Conservation (phyloP, 83 land plant species). For the Thuja plicata region DNA sequence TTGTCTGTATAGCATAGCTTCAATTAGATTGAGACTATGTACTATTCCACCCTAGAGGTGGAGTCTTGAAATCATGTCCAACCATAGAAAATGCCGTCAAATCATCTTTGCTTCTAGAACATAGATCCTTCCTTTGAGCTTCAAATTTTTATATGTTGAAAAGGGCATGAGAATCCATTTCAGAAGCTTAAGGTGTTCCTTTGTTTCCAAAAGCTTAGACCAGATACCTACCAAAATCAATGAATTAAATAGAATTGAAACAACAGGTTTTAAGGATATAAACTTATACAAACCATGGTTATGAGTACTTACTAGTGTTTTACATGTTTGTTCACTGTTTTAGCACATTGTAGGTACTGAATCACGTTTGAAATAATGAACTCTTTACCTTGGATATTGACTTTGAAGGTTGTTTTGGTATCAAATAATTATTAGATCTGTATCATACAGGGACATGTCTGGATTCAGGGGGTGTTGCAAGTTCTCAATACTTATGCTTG, state of each 20-base stretch:
- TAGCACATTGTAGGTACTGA: neutral
- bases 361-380: neutral
- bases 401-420: neutral
- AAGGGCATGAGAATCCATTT: too few relatives aligned
- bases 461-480: neutral
- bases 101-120: neutral
- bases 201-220: neutral
- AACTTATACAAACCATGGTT: neutral
- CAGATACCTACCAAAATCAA: neutral
- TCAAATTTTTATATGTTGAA: too few relatives aligned
- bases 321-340: neutral
- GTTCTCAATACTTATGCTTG: neutral
- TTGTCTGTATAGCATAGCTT: too few relatives aligned
- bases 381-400: neutral
- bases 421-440: neutral
- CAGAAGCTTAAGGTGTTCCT: neutral
- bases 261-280: neutral
- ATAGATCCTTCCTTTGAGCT: neutral
- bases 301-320: neutral
- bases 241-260: neutral
- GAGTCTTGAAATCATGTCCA: neutral
- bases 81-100: neutral
- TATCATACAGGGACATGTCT: neutral
- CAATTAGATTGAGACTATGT: neutral
- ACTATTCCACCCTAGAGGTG: neutral